Evolutionary conservation across 495 filamentous ascomycete genomes (phyloP), one percentile per base, ranked within the genome.

Genomic region (Sordaria brevicollis): DNA sequence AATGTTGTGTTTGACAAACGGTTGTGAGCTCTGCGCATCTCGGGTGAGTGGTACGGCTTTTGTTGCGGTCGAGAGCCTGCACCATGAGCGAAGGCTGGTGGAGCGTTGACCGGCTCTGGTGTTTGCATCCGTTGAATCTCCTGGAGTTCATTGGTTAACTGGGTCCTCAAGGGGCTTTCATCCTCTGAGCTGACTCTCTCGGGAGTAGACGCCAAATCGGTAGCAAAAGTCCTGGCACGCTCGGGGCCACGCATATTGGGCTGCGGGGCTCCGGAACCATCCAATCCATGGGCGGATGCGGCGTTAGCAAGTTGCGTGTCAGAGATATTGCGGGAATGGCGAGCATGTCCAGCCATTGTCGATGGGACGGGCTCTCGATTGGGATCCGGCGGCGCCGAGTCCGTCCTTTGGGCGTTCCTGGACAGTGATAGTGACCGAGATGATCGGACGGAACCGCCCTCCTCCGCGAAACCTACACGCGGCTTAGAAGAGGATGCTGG

Each of bases 1-100:
- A 97, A 83, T 17, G 94, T 97, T 5, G 88, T 89, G 69, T 87
- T 83, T 29, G 94, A 96, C 79, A 97, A 88, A 11, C 92, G 88
- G 72, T 89, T 92, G 68, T 90, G 94, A 67, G 90, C 91, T 69
- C 88, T 86, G 65, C 90, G 88, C 78, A 93, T 83, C 71, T 94
- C 91, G n/a, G 89, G 85, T 35, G 91, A 88, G 57, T 89, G 85
- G 71, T 89, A 86, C 5, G 92, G 92, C 69, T 89, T 85, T 35
- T 84, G 88, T 11, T 81, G 79, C 7, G 93, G 93, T 69, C 85
- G 84, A 9, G 75, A 76, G 1, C 74, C 74, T 35, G 77, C 69
- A 25, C 67, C 38, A 65, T 88, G 86, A 35, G 89, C 86, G 74
- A 97, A 94, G 29, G 86, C 87, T 5, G 93, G 93, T 1, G 94